phyloP scores from a whole-genome alignment of 192 early-diverging fungal genomes.

The Ramicandelaber brevisporus region DNA sequence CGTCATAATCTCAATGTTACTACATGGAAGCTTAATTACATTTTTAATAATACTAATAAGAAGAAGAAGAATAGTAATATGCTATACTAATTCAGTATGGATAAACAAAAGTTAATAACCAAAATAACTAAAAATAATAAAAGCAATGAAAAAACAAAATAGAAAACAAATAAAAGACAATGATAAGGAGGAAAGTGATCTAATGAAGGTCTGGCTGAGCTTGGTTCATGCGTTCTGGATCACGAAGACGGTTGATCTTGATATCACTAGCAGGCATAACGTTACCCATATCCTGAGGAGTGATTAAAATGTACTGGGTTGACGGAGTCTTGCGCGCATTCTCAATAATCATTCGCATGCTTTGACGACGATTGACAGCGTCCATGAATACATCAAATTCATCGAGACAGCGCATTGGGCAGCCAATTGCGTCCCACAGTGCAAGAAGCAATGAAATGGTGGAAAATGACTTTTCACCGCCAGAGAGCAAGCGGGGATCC shows the following conservation, averaged over 20 bases:
- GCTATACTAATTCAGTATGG: constrained; percentile 1
- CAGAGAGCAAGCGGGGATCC: constrained; percentile 77
- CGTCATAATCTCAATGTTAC: too few species aligned
- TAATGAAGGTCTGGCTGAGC: neutral
- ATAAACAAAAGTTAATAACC: constrained; percentile 1
- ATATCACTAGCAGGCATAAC: constrained; percentile 19
- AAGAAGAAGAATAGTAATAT: too few species aligned
- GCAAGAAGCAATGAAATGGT: constrained; percentile 80
- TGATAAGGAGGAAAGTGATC: neutral
- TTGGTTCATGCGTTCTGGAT: constrained; percentile 14
- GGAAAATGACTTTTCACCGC: constrained; percentile 92
- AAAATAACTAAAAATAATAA: neutral
- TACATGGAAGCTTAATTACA: too few species aligned
- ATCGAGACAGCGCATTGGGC: constrained; percentile 81
- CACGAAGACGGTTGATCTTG: constrained; percentile 21
- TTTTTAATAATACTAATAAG: too few species aligned
- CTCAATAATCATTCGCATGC: constrained; percentile 73
- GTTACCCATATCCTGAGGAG: constrained; percentile 68
- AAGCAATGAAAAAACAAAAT: constrained; percentile 1
- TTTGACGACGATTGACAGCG: constrained; percentile 73
- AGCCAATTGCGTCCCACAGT: constrained; percentile 79
- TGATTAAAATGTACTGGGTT: constrained; percentile 89
- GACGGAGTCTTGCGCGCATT: constrained; percentile 37
- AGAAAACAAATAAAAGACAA: neutral
- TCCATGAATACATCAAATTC: constrained; percentile 99